Percentiles rank a stretch among this genome's conserved stretches.
Conservation (phyloP, 164 flowering plant species). For the Brasenia schreberi region DNA sequence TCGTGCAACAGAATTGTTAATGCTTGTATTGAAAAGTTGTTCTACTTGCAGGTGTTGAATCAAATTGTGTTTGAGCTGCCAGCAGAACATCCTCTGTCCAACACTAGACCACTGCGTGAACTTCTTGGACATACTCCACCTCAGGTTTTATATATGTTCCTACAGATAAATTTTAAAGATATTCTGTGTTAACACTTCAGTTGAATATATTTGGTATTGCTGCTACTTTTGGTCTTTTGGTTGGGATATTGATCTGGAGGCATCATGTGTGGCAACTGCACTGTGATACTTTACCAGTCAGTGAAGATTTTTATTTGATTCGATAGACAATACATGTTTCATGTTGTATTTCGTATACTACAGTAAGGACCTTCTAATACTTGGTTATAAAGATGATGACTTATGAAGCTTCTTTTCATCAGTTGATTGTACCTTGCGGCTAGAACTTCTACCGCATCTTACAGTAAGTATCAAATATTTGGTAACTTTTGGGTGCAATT, state of each 20-base stretch:
- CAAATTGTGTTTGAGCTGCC: conserved; percentile 94
- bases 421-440: no score
- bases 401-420: no score
- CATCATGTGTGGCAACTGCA: background rate
- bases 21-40: background rate
- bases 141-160: conserved; percentile 38
- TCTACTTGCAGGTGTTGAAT: conserved; percentile 60
- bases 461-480: no score
- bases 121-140: conserved; percentile 96
- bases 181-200: background rate
- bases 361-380: no score
- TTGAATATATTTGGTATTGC: background rate
- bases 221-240: background rate
- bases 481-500: no score
- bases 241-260: background rate
- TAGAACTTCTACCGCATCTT: no score
- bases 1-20: no score
- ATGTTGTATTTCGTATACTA: no score
- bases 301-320: no score
- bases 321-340: no score
- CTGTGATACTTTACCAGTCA: no score
- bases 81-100: conserved; percentile 89
- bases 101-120: conserved; percentile 79
- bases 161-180: background rate
- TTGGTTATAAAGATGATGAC: no score